These are phyloP conservation scores for Scheffersomyces segobiensis DNA, from an alignment of 1,139 yeast genomes.

Conservation along the genomic window DNA sequence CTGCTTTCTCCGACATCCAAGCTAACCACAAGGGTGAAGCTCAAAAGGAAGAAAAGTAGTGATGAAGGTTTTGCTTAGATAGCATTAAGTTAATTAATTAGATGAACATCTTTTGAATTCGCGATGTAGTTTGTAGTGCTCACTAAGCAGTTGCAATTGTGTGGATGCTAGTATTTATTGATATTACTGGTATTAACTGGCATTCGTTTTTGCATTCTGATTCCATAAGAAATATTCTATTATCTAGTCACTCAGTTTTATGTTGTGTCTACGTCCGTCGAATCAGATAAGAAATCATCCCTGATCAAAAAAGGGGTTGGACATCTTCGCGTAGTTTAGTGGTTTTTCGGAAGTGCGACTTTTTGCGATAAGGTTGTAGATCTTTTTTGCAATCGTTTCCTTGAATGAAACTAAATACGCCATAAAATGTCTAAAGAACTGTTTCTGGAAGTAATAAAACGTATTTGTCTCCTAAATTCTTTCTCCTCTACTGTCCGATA, in stretches of 20 bases:
- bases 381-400: not conserved
- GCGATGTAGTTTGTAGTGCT: not conserved
- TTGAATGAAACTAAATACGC: not conserved
- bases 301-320: not conserved
- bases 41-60: not conserved
- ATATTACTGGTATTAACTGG: too few species aligned
- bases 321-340: not conserved
- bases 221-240: too few species aligned
- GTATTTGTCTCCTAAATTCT: too few species aligned
- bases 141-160: too few species aligned
- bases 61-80: not conserved
- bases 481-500: not conserved
- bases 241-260: too few species aligned
- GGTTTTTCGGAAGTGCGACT: not conserved
- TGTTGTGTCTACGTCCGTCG: too few species aligned
- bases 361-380: not conserved
- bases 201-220: too few species aligned
- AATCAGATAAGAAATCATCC: not conserved
- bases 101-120: not conserved
- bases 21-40: constrained; percentile 1
- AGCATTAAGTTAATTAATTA: not conserved
- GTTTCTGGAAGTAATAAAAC: not conserved
- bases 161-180: too few species aligned
- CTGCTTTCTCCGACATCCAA: constrained; percentile 28
- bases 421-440: not conserved